Percentiles rank a stretch among this genome's conserved stretches.
These are phyloP conservation scores for Neohortaea acidophila DNA, from an alignment of 495 filamentous ascomycete species.

Conservation along the genomic window DNA sequence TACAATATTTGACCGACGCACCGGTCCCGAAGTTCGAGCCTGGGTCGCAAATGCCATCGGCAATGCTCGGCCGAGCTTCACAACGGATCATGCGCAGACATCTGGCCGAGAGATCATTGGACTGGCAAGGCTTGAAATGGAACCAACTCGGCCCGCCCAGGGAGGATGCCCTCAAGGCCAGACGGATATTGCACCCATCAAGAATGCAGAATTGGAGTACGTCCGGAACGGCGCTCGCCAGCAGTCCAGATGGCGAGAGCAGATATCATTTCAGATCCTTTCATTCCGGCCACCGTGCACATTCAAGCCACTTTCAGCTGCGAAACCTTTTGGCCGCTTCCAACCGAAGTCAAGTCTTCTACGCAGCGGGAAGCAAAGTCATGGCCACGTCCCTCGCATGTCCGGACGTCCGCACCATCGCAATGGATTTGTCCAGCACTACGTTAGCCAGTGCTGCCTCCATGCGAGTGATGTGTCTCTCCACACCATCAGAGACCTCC, in stretches of 20 bases:
- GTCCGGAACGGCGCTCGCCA: neutral
- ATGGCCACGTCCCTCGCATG: constrained; percentile 36
- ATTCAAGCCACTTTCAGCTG: constrained; percentile 73
- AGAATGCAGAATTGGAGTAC: neutral
- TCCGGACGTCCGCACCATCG: constrained; percentile 9
- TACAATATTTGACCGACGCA: constrained; percentile 1
- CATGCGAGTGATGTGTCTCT: constrained; percentile 55
- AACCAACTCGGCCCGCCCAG: constrained; percentile 2
- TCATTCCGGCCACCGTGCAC: constrained; percentile 47
- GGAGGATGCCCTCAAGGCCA: constrained; percentile 8
- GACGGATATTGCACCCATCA: constrained; percentile 1
- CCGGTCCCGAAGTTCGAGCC: neutral
- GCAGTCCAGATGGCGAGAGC: neutral
- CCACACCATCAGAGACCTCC: constrained; percentile 26
- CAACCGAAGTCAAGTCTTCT: constrained; percentile 62
- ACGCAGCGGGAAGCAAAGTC: constrained; percentile 48
- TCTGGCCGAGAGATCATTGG: neutral
- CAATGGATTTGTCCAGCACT: constrained; percentile 49
- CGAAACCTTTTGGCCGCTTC: constrained; percentile 65
- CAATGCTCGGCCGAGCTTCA: neutral
- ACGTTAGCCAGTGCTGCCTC: constrained; percentile 4
- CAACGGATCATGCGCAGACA: neutral
- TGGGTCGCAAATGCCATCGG: neutral
- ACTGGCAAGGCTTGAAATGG: constrained; percentile 15
- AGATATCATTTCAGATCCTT: constrained; percentile 46